phyloP scores from a whole-genome alignment of 31 red algal species.

The Odonthalia washingtoniensis region DNA sequence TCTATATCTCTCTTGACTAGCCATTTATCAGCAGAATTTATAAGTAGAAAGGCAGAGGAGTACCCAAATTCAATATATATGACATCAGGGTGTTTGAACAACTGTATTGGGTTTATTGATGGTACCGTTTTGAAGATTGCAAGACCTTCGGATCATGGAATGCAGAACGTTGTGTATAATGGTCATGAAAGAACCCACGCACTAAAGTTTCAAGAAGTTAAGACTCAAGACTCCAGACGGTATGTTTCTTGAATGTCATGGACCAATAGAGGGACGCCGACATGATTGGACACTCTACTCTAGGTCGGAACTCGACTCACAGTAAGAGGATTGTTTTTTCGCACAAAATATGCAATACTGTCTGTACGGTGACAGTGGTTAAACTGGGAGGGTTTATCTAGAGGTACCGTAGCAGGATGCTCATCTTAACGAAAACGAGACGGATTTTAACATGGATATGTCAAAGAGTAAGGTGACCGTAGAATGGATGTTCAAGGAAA shows the following conservation, averaged over 20 bases:
- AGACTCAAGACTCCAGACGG: conserved; percentile 42
- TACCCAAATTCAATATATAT: not conserved
- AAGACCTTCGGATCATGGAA: conserved; percentile 9
- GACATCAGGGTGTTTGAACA: not conserved
- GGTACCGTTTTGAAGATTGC: conserved; percentile 19
- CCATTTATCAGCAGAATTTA: not conserved
- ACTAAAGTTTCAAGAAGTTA: conserved; percentile 51
- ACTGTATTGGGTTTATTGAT: conserved; percentile 56
- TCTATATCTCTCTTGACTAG: conserved; percentile 7
- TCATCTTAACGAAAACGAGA: not conserved
- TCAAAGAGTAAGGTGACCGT: conserved; percentile 3
- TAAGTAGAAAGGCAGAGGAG: not conserved
- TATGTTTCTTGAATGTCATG: conserved; percentile 17
- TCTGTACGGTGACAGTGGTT: conserved; percentile 37
- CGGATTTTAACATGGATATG: conserved; percentile 31
- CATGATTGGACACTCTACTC: conserved; percentile 43
- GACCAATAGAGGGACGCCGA: conserved; percentile 36
- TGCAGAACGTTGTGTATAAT: conserved; percentile 40
- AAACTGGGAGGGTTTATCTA: not conserved
- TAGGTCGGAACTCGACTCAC: not conserved
- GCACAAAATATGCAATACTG: not conserved
- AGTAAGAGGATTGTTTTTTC: not conserved
- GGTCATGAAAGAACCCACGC: conserved; percentile 42
- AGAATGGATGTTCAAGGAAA: conserved; percentile 55
- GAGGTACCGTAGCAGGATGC: conserved; percentile 4